These are phyloP conservation scores for Trichoderma reesei DNA, from an alignment of 495 filamentous ascomycete genomes.

Conservation along the genomic window DNA sequence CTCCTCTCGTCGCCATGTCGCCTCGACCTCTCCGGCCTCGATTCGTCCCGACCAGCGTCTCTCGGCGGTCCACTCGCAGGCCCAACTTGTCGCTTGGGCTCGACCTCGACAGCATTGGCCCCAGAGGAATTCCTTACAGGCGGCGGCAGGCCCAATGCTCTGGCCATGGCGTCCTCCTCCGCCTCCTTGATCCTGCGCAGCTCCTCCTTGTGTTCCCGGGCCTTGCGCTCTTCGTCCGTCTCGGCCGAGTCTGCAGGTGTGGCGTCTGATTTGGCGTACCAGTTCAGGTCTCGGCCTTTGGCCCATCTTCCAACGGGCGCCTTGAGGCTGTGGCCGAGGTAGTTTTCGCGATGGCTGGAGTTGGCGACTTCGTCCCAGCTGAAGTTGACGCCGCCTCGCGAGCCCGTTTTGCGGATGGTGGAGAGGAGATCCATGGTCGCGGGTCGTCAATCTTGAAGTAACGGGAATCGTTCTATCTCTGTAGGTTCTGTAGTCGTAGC, in stretches of 20 bases:
- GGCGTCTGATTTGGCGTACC: slow-evolving; percentile 69
- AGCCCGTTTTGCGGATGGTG: slow-evolving; percentile 84
- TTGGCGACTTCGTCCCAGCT: slow-evolving; percentile 90
- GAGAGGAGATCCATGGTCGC: slow-evolving; percentile 83
- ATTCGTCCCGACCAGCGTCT: neutral
- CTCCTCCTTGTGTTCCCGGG: slow-evolving; percentile 65
- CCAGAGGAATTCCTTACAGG: slow-evolving; percentile 39
- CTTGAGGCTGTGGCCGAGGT: slow-evolving; percentile 92
- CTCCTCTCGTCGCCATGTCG: slow-evolving; percentile 24
- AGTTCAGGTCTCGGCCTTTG: slow-evolving; percentile 71
- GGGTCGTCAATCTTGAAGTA: too few species aligned
- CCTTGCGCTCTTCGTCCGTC: slow-evolving; percentile 51
- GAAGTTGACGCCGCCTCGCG: slow-evolving; percentile 89
- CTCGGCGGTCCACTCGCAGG: neutral
- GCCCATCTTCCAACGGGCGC: slow-evolving; percentile 96
- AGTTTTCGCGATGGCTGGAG: slow-evolving; percentile 87
- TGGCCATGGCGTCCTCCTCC: slow-evolving; percentile 81
- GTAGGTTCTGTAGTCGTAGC: too few species aligned
- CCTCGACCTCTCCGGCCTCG: slow-evolving; percentile 14
- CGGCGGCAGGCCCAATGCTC: slow-evolving; percentile 69
- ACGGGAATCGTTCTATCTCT: too few species aligned
- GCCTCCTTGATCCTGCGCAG: slow-evolving; percentile 77
- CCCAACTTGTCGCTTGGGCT: slow-evolving; percentile 14
- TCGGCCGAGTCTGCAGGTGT: slow-evolving; percentile 35
- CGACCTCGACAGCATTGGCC: slow-evolving; percentile 39